phyloP scores from a whole-genome alignment of 345 rosid genomes.

The Lenwebbia sp. region DNA sequence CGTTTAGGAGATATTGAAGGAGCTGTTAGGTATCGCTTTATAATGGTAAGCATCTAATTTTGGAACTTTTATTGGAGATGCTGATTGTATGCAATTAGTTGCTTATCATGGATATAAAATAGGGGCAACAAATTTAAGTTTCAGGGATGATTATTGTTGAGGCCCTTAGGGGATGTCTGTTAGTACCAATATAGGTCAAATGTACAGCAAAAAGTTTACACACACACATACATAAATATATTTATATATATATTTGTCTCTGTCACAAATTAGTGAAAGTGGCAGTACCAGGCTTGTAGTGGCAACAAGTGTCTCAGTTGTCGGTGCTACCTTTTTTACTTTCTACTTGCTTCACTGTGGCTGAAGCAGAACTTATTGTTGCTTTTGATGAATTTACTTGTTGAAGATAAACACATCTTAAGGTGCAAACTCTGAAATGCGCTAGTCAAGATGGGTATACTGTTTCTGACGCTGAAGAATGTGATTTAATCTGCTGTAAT shows the following conservation, averaged over 20 bases:
- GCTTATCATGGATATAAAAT: neutral
- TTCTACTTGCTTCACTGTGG: neutral
- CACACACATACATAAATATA: too few relatives aligned
- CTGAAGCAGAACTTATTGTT: neutral
- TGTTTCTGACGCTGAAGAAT: neutral
- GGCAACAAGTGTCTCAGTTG: neutral
- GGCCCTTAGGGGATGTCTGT: neutral
- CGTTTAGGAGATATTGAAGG: neutral
- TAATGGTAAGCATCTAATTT: neutral
- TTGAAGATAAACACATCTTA: neutral
- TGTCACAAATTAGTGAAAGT: neutral
- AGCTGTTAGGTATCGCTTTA: neutral
- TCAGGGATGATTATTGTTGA: neutral
- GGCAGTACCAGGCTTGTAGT: neutral
- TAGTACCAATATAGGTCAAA: neutral
- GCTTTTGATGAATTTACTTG: neutral
- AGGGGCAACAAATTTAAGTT: neutral
- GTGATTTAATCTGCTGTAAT: neutral
- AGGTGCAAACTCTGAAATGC: neutral
- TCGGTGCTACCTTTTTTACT: neutral
- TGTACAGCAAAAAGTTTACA: neutral
- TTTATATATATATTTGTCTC: neutral
- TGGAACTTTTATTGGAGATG: neutral
- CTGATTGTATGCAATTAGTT: neutral
- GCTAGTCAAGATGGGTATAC: neutral